Percentiles rank a stretch among this genome's conserved stretches.
phyloP scores from a whole-genome alignment of 768 basidiomycete species.

The Daedalea quercina region DNA sequence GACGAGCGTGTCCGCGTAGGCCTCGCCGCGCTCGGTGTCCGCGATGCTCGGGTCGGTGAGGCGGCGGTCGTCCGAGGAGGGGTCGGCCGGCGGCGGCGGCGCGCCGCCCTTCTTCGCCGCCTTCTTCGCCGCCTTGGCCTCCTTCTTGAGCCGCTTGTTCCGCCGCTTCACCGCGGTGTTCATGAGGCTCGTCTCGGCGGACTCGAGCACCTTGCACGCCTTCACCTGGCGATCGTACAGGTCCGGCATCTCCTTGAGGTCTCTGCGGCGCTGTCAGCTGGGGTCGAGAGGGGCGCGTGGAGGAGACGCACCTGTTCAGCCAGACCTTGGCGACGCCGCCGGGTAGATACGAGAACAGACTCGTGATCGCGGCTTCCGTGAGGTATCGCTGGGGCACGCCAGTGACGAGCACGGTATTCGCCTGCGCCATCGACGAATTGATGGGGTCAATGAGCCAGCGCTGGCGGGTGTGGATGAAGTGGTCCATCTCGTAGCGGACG shows the following conservation, averaged over 20 bases:
- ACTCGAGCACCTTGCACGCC: constrained; percentile 77
- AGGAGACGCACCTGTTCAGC: constrained; percentile 67
- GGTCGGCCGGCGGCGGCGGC: background rate
- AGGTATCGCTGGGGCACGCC: constrained; percentile 81
- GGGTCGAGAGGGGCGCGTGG: background rate
- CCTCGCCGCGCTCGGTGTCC: constrained; percentile 22
- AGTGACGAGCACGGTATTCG: constrained; percentile 85
- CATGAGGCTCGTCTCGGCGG: constrained; percentile 74
- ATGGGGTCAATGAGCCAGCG: constrained; percentile 67
- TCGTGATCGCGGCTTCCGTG: constrained; percentile 55
- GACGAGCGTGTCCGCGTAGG: constrained; percentile 41
- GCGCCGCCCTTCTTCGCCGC: constrained; percentile 5
- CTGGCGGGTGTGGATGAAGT: constrained; percentile 79
- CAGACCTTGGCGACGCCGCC: constrained; percentile 90
- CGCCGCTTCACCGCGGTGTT: constrained; percentile 71
- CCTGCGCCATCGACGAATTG: constrained; percentile 76
- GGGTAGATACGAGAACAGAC: constrained; percentile 76
- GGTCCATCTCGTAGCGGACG: constrained; percentile 71
- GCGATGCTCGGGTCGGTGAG: constrained; percentile 20
- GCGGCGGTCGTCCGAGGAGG: constrained; percentile 15
- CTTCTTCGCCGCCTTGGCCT: constrained; percentile 27
- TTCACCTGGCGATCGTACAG: constrained; percentile 69
- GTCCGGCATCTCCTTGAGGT: constrained; percentile 83
- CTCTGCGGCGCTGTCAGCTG: constrained; percentile 32
- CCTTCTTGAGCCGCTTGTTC: constrained; percentile 44